Evolutionary conservation across 169 alveolate genomes (phyloP), one percentile per base, ranked within the genome.

Genomic region (Miamiensis avidus): DNA sequence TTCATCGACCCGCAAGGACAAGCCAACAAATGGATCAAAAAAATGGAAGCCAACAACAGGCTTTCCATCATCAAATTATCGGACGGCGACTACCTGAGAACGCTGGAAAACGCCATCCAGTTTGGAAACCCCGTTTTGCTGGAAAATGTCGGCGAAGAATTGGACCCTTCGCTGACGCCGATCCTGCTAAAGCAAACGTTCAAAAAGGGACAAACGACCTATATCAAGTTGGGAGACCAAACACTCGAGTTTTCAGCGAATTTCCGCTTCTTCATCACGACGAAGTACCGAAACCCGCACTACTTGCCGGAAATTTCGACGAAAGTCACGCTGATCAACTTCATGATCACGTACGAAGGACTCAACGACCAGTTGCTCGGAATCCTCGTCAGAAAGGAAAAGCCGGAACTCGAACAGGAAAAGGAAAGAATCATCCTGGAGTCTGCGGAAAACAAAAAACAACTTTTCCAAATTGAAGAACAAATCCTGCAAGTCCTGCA

Each of bases 11-110:
- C 98, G 31, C 96, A 97, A 90, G 94, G 97, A 28, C 96, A 97
- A 90, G 98, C 98, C 0, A 97, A 97, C 91, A 95, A 95, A 90
- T 97, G 98, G 98, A 97, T 97, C 84, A 94, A 95, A 91, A 95
- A 96, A 87, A 94, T 93, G 96, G 97, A 93, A 78, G 86, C 74
- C 25, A 91, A 94, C 85, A 93, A 91, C 76, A 93, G 90, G 31
- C 86, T 97, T 65, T 91, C 89, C 74, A 91, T 93, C 65, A 89
- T 94, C 81, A 97, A 97, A 90, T 82, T 97, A 78, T 89, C 98
- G 0, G 97, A 96, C 83, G 90, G 92, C 34, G 96, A 95, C 89
- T 95, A 93, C 90, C 90, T 96, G 82, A 92, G 95, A 83, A 82
- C 89, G 28, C 91, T 97, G 64, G 98, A 97, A 89, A 95, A 93